These are phyloP conservation scores for Curvularia verruculosa DNA, from an alignment of 2,329 filamentous ascomycete species.

Conservation along the genomic window DNA sequence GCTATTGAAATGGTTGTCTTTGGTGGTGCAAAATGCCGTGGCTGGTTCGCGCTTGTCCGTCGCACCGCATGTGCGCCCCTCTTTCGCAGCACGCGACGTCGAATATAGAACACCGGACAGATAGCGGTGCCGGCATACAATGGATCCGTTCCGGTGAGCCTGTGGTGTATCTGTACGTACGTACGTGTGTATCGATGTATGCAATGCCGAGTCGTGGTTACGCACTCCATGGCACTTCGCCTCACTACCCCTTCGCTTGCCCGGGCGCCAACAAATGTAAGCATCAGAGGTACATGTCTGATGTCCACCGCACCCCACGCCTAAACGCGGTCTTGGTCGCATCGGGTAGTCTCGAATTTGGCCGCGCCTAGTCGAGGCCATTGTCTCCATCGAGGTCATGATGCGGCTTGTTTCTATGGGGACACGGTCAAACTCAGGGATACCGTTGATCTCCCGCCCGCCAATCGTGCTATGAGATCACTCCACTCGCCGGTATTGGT, in stretches of 20 bases:
- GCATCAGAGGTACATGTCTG: background rate
- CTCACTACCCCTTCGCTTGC: background rate
- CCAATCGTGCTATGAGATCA: conserved; percentile 18
- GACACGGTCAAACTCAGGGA: conserved; percentile 15
- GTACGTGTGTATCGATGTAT: background rate
- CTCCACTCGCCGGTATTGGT: conserved; percentile 6
- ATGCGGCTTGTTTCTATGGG: conserved; percentile 13
- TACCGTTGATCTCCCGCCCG: conserved; percentile 24
- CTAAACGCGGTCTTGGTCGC: background rate
- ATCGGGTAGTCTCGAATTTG: background rate
- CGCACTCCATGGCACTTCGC: background rate
- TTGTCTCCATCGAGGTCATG: background rate
- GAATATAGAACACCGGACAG: conserved; percentile 8
- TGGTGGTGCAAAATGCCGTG: conserved; percentile 6
- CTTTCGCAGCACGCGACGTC: conserved; percentile 1
- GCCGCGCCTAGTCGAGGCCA: conserved; percentile 1
- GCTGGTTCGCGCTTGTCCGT: conserved; percentile 8
- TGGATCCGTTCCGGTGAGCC: background rate
- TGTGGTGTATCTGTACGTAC: background rate
- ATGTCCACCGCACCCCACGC: background rate
- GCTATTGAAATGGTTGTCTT: conserved; percentile 4
- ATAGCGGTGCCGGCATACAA: background rate
- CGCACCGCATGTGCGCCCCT: background rate
- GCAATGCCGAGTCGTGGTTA: background rate
- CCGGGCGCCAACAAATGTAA: background rate